Percentiles rank a stretch among this genome's conserved stretches.
Conservation (phyloP, 2,329 filamentous ascomycete species). For the Curvularia hawaiiensis region DNA sequence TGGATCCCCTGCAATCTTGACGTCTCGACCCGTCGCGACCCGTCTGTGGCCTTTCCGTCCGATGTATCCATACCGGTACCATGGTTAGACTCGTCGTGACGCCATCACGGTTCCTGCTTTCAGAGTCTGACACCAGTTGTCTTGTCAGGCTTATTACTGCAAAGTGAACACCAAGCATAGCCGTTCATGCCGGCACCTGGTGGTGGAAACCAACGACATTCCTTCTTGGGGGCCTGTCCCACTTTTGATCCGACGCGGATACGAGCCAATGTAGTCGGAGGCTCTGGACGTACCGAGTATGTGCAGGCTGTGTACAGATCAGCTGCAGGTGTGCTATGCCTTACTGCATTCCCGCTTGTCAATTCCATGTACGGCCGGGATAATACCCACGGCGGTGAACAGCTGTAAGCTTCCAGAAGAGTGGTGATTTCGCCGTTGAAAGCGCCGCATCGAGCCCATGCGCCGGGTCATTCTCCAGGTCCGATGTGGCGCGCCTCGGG, state of each 20-base stretch:
- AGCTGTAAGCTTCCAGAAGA: slow-evolving; percentile 9
- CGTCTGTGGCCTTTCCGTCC: neutral
- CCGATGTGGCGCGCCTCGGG: slow-evolving; percentile 18
- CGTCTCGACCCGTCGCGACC: neutral
- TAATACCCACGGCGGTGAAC: neutral
- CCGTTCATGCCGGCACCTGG: neutral
- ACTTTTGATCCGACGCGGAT: slow-evolving; percentile 3
- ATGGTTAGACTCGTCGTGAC: neutral
- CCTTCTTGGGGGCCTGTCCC: neutral
- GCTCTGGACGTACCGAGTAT: neutral
- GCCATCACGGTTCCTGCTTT: neutral
- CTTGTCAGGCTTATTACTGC: neutral
- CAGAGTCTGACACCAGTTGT: neutral
- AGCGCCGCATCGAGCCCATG: slow-evolving; percentile 23
- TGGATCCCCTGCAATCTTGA: neutral
- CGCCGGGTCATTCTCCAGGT: slow-evolving; percentile 24
- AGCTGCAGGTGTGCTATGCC: neutral
- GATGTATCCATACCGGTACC: neutral
- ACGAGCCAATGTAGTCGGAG: neutral
- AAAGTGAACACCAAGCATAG: neutral
- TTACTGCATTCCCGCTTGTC: slow-evolving; percentile 1
- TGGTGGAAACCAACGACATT: neutral
- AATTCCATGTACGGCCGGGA: neutral
- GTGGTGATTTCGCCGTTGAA: slow-evolving; percentile 21
- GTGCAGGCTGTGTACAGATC: neutral